Evolutionary conservation across 2,329 filamentous ascomycete genomes (phyloP), one percentile per base, ranked within the genome.

Genomic region (Dactylella cylindrospora): DNA sequence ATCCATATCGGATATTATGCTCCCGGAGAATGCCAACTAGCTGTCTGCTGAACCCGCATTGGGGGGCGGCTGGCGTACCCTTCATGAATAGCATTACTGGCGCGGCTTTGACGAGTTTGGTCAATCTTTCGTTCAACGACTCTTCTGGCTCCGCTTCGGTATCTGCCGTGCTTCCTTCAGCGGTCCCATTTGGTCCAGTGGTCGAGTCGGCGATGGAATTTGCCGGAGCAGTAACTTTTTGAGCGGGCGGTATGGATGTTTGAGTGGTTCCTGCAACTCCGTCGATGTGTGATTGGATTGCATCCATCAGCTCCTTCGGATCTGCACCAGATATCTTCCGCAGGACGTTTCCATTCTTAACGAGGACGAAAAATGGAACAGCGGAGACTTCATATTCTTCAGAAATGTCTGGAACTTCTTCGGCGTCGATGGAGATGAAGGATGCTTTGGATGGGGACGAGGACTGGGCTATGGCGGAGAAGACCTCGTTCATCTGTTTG

Each of bases 11-110:
- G 62, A 98, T 86, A 43, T 86, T 86, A 71, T 89, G 85, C 75
- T 97, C 91, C 46, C 93, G 82, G 69, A 98, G 76, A 39, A 98
- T 81, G 20, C 78, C 84, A 35, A 98, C 93, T 36, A 95, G 77
- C 76, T 96, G 90, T 67, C 91, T 79, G 67, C 88, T 95, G 75
- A 98, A 98, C 2, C 93, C 90, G 70, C 90, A 95, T 74, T 95
- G 87, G 1, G 90, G 90, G 25, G 83, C 80, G 66, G 84, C 88
- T 0, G 90, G 90, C 2, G 88, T 94, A n/a, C 90, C 90, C 77
- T 95, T 95, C 89, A 95, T 95, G 75, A 98, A 98, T 22, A 98
- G 78, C 93, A 98, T 98, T 25, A 98, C 90, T 0, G 90, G 89
- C 25, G 93, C 91, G 3, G 93, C 93, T 76, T 91, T 95, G 67